Base-by-base conservation (phyloP, 2,329 filamentous ascomycete species). In the Colletotrichum orchidophilum region DNA sequence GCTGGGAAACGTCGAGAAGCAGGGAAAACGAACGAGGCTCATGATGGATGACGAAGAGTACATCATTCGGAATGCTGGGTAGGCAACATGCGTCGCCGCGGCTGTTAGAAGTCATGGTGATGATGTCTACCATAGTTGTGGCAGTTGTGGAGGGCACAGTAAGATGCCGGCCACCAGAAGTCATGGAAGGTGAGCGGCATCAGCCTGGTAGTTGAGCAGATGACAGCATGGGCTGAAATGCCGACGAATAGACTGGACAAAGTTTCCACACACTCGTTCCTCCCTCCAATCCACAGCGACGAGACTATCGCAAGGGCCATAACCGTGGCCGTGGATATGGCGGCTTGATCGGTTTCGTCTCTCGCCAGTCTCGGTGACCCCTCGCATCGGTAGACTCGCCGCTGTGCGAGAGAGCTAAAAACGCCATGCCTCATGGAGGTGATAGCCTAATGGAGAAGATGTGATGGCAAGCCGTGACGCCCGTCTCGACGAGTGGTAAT, bases 11-110 rank as follows among this genome's bases (percentile, higher is more conserved):
- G 60, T 63, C 49, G 61, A 46, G 29, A 31, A 61, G 59, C 70
- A 65, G 66, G 53, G 55, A 64, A 72, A 65, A 50, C 35, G 60
- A 70, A 70, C 70, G 55, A 70, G 70, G 59, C 66, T 72, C 66
- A 55, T 29, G 55, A 62, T 53, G 66, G 61, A 72, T 72, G 66
- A 72, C 53, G 55, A 70, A 64, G 66, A 70, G 60, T 55, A 24
- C 31, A 39, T 49, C 55, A 55, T 46, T 33, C 26, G 55, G n/a
- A n/a, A n/a, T n/a, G n/a, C n/a, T n/a, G n/a, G n/a, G 68, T 58
- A 52, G 63, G 52, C 68, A 68, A 63, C 42, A n/a, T 71, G 31
- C 63, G 57, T 59, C 24, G 27, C 27, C 13, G 59, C 59, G 70
- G 70, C 60, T 18, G 49, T 39, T 53, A 46, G 13, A 46, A 24